Evolutionary conservation across 352 stramenopile species (phyloP), one percentile per base, ranked within the genome.

Genomic region (Hyaloperonospora arabidopsidis): DNA sequence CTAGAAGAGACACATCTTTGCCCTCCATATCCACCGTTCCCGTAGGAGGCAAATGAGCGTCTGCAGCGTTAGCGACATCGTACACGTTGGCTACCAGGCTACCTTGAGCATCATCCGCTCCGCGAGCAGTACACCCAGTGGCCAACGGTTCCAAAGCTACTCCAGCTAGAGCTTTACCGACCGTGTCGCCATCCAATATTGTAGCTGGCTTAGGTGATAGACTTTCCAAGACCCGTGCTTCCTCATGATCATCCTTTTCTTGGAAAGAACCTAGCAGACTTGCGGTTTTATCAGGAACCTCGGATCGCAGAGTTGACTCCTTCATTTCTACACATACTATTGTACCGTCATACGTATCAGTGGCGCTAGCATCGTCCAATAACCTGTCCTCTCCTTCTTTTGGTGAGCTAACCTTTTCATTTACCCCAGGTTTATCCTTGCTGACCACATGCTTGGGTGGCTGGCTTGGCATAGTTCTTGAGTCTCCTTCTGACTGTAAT

Each of bases 21-120:
- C 41, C 52, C n/a, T 76, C 58, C 18, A 76, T 53, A 63, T 71
- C 58, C 25, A 72, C 36, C 17, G 64, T 74, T 2, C 56, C 64
- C 29, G 61, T 70, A 23, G 74, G 61, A 4, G 67, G 74, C 34
- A 65, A 2, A 45, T 74, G 54, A 40, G 32, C 35, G 39, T 73
- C 57, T 25, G 35, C 38, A 45, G 66, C 62, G 11, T 57, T 50
- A 38, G 14, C 45, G 21, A 32, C 39, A 18, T 11, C 28, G 43
- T 61, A 14, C 23, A 13, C 17, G 17, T 50, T 46, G 10, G 13
- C 17, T 51, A 32, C 34, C 15, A 17, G 34, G 10, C 6, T 45
- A 19, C 23, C 17, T 29, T 12, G 10, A 15, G 11, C 21, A 5
- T 29, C 41, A 13, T n/a, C n/a, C 53, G n/a, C 22, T 43, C 10